phyloP scores from a whole-genome alignment of 2,329 filamentous ascomycete genomes.

The Monilinia aucupariae region DNA sequence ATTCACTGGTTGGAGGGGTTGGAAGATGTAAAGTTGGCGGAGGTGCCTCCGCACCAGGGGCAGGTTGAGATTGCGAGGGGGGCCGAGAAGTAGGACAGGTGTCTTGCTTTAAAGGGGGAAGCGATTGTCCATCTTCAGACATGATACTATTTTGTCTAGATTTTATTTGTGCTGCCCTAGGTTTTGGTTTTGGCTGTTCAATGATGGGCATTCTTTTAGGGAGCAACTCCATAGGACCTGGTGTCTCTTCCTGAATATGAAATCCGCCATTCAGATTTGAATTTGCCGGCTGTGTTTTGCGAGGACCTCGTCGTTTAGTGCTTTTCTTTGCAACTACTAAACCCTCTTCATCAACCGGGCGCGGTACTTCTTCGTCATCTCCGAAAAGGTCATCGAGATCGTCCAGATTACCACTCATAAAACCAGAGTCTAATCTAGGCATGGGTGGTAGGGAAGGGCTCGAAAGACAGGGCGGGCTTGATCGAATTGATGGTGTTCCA shows the following conservation, averaged over 20 bases:
- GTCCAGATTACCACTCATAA: constrained; percentile 69
- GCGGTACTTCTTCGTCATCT: constrained; percentile 43
- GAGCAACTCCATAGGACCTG: constrained; percentile 41
- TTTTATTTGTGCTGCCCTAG: constrained; percentile 34
- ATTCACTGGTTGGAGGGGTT: constrained; percentile 10
- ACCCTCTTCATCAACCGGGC: constrained; percentile 37
- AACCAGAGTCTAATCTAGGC: constrained; percentile 64
- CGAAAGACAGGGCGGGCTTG: constrained; percentile 70
- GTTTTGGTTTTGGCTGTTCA: constrained; percentile 26
- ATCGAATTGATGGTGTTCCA: constrained; percentile 57
- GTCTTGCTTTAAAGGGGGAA: constrained; percentile 25
- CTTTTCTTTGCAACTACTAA: constrained; percentile 35
- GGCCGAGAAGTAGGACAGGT: constrained; percentile 17
- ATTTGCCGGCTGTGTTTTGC: constrained; percentile 17
- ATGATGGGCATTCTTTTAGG: constrained; percentile 36
- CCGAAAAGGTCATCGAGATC: constrained; percentile 47
- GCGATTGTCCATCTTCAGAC: constrained; percentile 32
- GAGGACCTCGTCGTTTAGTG: constrained; percentile 22
- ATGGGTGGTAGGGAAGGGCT: constrained; percentile 57
- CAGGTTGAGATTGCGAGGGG: neutral
- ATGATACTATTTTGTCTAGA: constrained; percentile 30
- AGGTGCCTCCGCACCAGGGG: constrained; percentile 5
- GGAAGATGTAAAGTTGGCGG: constrained; percentile 12
- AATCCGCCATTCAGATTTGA: constrained; percentile 28
- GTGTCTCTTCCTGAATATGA: constrained; percentile 36